phyloP scores from a whole-genome alignment of 331 rosid species.

The Arachis monticola region DNA sequence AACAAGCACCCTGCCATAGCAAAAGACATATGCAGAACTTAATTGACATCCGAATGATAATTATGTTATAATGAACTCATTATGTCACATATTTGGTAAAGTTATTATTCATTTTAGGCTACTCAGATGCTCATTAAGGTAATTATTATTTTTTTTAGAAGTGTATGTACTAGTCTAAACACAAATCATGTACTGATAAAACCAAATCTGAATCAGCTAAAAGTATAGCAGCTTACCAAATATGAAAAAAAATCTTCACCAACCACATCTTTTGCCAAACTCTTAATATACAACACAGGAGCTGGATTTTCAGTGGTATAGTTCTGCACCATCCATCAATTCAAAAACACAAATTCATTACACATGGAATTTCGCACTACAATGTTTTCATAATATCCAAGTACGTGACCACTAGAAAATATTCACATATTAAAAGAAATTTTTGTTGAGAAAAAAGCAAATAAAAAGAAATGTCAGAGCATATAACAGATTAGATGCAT shows the following conservation, averaged over 20 bases:
- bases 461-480: background rate
- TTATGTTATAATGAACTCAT: background rate
- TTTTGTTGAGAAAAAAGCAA: background rate
- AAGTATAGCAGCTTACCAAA: conserved; percentile 69
- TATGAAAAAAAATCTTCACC: conserved; percentile 76
- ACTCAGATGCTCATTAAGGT: background rate
- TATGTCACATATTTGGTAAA: background rate
- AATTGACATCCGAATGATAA: conserved; percentile 6
- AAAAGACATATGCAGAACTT: conserved; percentile 22
- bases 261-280: conserved; percentile 92
- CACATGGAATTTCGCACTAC: conserved; percentile 18
- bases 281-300: conserved; percentile 86
- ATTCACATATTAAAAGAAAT: conserved; percentile 10
- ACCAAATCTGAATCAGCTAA: background rate
- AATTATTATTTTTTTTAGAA: too few relatives aligned
- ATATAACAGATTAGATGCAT: conserved; percentile 7
- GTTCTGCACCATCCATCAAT: conserved; percentile 66
- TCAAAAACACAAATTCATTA: conserved; percentile 28
- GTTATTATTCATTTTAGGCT: conserved; percentile 15
- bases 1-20: conserved; percentile 74
- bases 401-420: background rate
- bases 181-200: background rate
- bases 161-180: too few relatives aligned
- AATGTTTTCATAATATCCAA: conserved; percentile 25
- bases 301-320: conserved; percentile 86